Conservation (phyloP, 2,329 filamentous ascomycete genomes). For the Magnaporthales sp. region DNA sequence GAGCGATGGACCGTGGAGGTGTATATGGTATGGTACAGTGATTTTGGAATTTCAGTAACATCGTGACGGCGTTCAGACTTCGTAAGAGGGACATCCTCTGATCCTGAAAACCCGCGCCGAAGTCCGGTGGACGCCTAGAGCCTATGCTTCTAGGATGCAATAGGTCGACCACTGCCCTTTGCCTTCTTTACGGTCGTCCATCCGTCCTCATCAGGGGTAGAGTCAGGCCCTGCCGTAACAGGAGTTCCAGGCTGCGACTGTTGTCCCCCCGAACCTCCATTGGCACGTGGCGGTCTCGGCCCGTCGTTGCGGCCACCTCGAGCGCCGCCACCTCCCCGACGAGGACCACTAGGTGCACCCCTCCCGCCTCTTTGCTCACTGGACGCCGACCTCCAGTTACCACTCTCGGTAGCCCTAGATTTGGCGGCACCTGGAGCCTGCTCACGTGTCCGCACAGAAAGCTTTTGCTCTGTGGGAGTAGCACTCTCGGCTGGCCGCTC, state of each 20-base stretch:
- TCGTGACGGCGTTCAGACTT: constrained; percentile 1
- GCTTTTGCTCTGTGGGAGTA: constrained; percentile 35
- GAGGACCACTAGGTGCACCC: constrained; percentile 32
- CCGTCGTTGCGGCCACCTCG: constrained; percentile 36
- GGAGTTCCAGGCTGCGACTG: constrained; percentile 23
- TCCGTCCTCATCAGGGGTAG: constrained; percentile 44
- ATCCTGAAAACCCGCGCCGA: neutral
- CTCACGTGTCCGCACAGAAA: constrained; percentile 25
- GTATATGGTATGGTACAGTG: constrained; percentile 1
- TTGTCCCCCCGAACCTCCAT: constrained; percentile 35
- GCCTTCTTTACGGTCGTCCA: constrained; percentile 47
- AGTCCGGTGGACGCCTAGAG: neutral
- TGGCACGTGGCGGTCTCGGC: constrained; percentile 37
- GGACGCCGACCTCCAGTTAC: constrained; percentile 50
- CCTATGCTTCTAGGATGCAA: constrained; percentile 4
- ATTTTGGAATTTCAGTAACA: neutral
- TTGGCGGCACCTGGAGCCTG: constrained; percentile 34
- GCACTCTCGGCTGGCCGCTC: constrained; percentile 13
- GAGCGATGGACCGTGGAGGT: neutral
- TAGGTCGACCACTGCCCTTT: constrained; percentile 1
- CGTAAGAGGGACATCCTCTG: neutral
- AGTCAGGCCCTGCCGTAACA: constrained; percentile 18
- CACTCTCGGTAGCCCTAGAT: constrained; percentile 47
- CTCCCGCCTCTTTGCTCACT: constrained; percentile 39
- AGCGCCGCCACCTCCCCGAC: constrained; percentile 32